A percentile compares a stretch with the other conserved stretches of the same genome.
Conservation (phyloP, 495 filamentous ascomycete genomes). For the Aspergillus olivimuriae region DNA sequence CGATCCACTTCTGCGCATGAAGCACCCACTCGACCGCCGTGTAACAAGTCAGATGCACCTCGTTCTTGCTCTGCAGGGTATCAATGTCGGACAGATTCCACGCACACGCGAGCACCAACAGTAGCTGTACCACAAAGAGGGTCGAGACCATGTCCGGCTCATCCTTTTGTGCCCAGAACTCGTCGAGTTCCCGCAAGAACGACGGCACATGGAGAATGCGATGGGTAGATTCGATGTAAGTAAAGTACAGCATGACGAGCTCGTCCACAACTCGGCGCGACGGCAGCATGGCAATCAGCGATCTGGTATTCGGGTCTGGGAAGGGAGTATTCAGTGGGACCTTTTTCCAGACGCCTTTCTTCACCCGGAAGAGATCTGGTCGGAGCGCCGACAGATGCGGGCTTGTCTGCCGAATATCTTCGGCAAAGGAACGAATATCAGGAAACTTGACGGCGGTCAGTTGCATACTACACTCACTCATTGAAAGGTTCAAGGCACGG, state of each 20-base stretch:
- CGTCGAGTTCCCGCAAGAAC: constrained; percentile 48
- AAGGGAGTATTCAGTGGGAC: constrained; percentile 28
- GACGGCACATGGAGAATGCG: constrained; percentile 54
- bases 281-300: constrained; percentile 30
- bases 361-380: constrained; percentile 29
- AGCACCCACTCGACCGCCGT: constrained; percentile 56
- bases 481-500: background rate
- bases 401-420: constrained; percentile 33
- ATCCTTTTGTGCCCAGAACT: constrained; percentile 37
- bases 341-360: constrained; percentile 29
- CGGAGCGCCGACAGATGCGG: constrained; percentile 33
- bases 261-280: constrained; percentile 43
- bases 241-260: constrained; percentile 46
- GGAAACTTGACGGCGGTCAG: constrained; percentile 25
- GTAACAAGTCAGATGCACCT: constrained; percentile 36
- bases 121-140: constrained; percentile 51
- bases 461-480: background rate
- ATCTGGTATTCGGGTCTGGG: constrained; percentile 23
- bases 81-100: constrained; percentile 33
- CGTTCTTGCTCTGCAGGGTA: constrained; percentile 44
- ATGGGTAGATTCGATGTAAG: constrained; percentile 48
- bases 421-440: constrained; percentile 36
- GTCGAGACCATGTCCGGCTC: constrained; percentile 24
- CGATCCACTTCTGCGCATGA: constrained; percentile 57
- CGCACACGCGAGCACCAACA: constrained; percentile 60